Percentiles rank a stretch among this genome's conserved stretches.
phyloP scores from a whole-genome alignment of 345 rosid genomes.

The Eucalyptus regnans region DNA sequence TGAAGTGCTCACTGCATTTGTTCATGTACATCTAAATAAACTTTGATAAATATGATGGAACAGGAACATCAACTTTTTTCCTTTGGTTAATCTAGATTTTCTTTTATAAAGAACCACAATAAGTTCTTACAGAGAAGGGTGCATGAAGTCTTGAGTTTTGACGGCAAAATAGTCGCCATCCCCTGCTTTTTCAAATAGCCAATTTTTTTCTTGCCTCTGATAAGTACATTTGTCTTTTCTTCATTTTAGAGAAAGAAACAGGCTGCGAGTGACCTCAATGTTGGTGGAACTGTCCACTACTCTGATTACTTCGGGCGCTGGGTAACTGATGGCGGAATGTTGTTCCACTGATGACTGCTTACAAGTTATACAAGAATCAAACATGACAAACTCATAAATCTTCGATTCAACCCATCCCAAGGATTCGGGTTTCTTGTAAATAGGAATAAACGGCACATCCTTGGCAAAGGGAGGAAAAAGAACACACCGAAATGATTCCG shows the following conservation, averaged over 20 bases:
- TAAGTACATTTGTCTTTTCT: not conserved
- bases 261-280: not conserved
- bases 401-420: slow-evolving; percentile 33
- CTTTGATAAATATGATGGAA: not conserved
- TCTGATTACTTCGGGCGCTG: slow-evolving; percentile 37
- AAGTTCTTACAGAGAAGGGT: slow-evolving; percentile 11
- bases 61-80: not conserved
- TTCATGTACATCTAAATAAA: not conserved
- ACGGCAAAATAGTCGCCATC: not conserved
- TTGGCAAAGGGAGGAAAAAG: not conserved
- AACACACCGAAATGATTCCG: not conserved
- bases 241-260: not conserved
- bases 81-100: not conserved
- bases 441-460: not conserved
- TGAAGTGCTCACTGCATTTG: not conserved
- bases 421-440: not conserved
- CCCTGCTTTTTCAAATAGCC: not conserved
- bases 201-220: not conserved
- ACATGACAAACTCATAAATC: not conserved
- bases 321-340: slow-evolving; percentile 49
- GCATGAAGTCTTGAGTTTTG: not conserved
- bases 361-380: not conserved
- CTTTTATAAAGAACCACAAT: not conserved
- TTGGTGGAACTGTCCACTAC: slow-evolving; percentile 7
- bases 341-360: slow-evolving; percentile 4